These are phyloP conservation scores for Daldinia vernicosa DNA, from an alignment of 495 filamentous ascomycete genomes.

Conservation along the genomic window DNA sequence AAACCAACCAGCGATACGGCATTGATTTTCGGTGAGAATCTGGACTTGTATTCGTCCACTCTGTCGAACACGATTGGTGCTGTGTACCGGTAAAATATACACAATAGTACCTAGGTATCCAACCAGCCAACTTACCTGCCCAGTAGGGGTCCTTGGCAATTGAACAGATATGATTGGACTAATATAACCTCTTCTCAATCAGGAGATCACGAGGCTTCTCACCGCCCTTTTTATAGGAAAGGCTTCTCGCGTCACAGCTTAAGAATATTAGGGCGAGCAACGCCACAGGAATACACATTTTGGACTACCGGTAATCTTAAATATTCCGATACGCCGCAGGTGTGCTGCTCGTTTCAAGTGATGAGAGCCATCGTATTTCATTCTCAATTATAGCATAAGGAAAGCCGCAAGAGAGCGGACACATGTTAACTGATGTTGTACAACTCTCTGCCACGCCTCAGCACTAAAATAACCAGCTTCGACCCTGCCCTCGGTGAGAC, in stretches of 20 bases:
- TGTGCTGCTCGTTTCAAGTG: not conserved
- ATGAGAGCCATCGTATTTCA: conserved; percentile 6
- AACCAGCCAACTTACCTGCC: not conserved
- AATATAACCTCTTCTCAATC: conserved; percentile 9
- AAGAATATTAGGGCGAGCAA: conserved; percentile 14
- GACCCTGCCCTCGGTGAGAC: conserved; percentile 14
- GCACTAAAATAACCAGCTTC: conserved; percentile 20
- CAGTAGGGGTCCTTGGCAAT: conserved; percentile 31
- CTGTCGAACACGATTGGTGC: conserved; percentile 14
- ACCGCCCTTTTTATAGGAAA: conserved; percentile 34
- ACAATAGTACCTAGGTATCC: too few relatives aligned
- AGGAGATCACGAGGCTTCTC: conserved; percentile 21
- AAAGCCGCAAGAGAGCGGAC: conserved; percentile 17
- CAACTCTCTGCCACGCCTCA: conserved; percentile 25
- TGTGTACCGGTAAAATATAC: conserved; percentile 20
- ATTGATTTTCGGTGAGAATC: conserved; percentile 40
- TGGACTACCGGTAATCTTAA: not conserved
- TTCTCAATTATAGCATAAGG: not conserved
- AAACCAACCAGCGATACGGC: conserved; percentile 20
- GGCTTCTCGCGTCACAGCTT: conserved; percentile 23
- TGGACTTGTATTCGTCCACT: conserved; percentile 32
- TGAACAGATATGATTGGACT: conserved; percentile 23
- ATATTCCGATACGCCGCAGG: conserved; percentile 18
- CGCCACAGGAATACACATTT: conserved; percentile 22
- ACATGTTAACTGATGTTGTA: conserved; percentile 34